Conservation (phyloP, 148 eudicot genomes). For the Limonium bicolor region DNA sequence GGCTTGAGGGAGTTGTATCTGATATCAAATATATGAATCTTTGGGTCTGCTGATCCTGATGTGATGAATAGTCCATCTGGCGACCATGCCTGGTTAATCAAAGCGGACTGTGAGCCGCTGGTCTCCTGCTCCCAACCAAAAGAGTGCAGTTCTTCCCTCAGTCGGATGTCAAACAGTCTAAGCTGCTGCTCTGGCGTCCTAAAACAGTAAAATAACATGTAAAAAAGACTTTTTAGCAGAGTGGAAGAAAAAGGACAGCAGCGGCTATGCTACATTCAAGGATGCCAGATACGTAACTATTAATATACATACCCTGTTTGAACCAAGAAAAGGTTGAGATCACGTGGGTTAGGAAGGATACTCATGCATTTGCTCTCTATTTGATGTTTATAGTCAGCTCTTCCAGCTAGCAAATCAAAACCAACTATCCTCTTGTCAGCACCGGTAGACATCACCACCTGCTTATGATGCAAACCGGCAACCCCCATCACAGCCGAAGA, state of each 20-base stretch:
- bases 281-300: too few relatives aligned
- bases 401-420: slow-evolving; percentile 44
- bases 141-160: slow-evolving; percentile 62
- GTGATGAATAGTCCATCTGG: slow-evolving; percentile 77
- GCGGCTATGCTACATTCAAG: too few relatives aligned
- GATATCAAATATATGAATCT: slow-evolving; percentile 74
- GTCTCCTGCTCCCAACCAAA: slow-evolving; percentile 90
- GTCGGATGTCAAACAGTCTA: slow-evolving; percentile 54
- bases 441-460: slow-evolving; percentile 63
- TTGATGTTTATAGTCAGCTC: slow-evolving; percentile 68
- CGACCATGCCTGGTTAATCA: slow-evolving; percentile 92
- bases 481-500: slow-evolving; percentile 96
- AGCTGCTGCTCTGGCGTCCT: slow-evolving; percentile 83
- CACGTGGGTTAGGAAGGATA: slow-evolving; percentile 77
- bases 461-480: slow-evolving; percentile 78
- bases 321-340: slow-evolving; percentile 86
- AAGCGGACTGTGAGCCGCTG: slow-evolving; percentile 84
- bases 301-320: slow-evolving; percentile 97
- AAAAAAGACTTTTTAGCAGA: background rate
- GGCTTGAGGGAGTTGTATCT: slow-evolving; percentile 58
- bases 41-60: slow-evolving; percentile 82
- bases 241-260: background rate
- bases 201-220: slow-evolving; percentile 5
- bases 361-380: slow-evolving; percentile 95
- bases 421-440: slow-evolving; percentile 80